Evolutionary conservation across 768 basidiomycete species (phyloP).

Genomic region (Lactifluus pinguis): DNA sequence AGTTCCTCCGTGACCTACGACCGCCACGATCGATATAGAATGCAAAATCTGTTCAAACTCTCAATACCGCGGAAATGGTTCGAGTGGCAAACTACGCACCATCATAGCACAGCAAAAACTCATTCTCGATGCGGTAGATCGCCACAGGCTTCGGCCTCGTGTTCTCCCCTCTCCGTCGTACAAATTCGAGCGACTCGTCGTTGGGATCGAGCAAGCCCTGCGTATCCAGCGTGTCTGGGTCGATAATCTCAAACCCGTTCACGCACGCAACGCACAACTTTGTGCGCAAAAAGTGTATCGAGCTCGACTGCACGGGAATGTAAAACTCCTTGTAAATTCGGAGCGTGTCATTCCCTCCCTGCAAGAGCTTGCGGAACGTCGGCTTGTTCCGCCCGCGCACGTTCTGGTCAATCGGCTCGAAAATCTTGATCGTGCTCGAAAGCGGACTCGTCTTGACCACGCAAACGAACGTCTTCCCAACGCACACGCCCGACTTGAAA

Average conservation of each 20-base stretch:
- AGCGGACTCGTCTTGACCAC: constrained; percentile 93
- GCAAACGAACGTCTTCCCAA: constrained; percentile 87
- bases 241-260: constrained; percentile 97
- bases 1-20: constrained; percentile 79
- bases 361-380: constrained; percentile 89
- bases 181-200: constrained; percentile 88
- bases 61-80: neutral
- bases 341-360: constrained; percentile 91
- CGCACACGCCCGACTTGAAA: constrained; percentile 93
- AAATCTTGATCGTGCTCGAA: constrained; percentile 94
- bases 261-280: constrained; percentile 96
- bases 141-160: constrained; percentile 89
- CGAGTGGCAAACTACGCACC: constrained; percentile 41
- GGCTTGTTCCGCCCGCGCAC: constrained; percentile 72
- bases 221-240: constrained; percentile 93
- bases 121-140: constrained; percentile 93
- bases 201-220: constrained; percentile 91
- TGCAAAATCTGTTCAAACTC: constrained; percentile 67
- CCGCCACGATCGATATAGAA: constrained; percentile 98
- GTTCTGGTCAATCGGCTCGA: constrained; percentile 92
- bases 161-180: constrained; percentile 73
- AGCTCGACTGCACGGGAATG: constrained; percentile 94
- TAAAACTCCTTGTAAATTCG: constrained; percentile 98
- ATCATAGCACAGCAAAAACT: constrained; percentile 96
- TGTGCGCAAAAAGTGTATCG: constrained; percentile 95